phyloP scores from a whole-genome alignment of 192 early-diverging fungal species.

The Geranomyces variabilis region DNA sequence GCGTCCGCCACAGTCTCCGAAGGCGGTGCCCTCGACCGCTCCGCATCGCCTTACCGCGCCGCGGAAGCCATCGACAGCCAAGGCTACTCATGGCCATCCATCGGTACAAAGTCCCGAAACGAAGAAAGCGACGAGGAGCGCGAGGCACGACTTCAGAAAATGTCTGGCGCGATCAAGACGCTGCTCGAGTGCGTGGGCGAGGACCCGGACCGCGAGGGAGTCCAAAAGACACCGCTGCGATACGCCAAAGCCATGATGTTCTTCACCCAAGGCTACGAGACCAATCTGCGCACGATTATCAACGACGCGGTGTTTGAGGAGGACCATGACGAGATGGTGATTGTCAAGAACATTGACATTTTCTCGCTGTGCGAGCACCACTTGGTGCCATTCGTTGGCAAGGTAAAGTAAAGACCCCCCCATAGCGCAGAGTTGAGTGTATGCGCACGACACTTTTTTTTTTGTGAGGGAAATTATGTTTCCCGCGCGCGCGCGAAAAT shows the following conservation, averaged over 20 bases:
- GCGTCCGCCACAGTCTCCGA: neutral
- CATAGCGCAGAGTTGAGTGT: neutral
- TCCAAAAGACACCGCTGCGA: constrained; percentile 92
- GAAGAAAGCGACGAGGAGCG: constrained; percentile 79
- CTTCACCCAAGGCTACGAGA: constrained; percentile 98
- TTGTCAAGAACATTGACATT: constrained; percentile 95
- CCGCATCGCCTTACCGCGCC: constrained; percentile 33
- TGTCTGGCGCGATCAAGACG: constrained; percentile 83
- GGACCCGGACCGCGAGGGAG: constrained; percentile 90
- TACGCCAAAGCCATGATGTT: constrained; percentile 98
- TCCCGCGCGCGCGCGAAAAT: neutral
- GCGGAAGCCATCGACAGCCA: constrained; percentile 43
- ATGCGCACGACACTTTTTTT: neutral
- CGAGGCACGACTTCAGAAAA: constrained; percentile 69
- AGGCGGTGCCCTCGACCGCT: neutral
- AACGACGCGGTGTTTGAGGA: constrained; percentile 98
- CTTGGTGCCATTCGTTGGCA: constrained; percentile 96
- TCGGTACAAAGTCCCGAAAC: constrained; percentile 77
- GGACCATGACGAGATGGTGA: constrained; percentile 99
- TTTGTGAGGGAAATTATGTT: neutral
- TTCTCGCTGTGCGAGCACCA: constrained; percentile 99
- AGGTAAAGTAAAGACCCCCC: constrained; percentile 51
- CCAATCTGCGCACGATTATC: constrained; percentile 81
- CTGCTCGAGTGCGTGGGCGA: constrained; percentile 94
- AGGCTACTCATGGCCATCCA: constrained; percentile 53